Percentiles rank a stretch among this genome's conserved stretches.
These are phyloP conservation scores for Malus hybrid DNA, from an alignment of 331 rosid species.

Conservation along the genomic window DNA sequence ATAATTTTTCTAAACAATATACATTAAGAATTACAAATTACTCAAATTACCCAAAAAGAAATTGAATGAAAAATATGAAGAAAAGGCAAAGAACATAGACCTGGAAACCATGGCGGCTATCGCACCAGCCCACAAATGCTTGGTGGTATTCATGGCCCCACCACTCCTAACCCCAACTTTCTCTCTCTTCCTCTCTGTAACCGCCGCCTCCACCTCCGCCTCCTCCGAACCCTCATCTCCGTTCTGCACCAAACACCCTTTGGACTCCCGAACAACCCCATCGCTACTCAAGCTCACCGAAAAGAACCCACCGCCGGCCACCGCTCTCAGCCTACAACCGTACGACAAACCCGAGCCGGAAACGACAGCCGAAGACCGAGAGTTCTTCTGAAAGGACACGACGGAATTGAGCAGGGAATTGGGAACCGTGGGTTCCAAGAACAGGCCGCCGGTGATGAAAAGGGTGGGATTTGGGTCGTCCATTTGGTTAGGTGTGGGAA, in stretches of 20 bases:
- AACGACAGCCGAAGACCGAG: constrained; percentile 8
- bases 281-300: constrained; percentile 60
- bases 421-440: constrained; percentile 55
- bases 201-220: constrained; percentile 18
- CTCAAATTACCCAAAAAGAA: neutral
- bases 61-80: neutral
- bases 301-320: constrained; percentile 37
- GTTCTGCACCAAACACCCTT: constrained; percentile 31
- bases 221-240: constrained; percentile 43
- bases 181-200: constrained; percentile 27
- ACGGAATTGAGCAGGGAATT: constrained; percentile 43
- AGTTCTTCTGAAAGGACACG: constrained; percentile 21
- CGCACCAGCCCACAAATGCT: constrained; percentile 96
- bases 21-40: too few relatives aligned
- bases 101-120: constrained; percentile 98
- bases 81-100: constrained; percentile 20
- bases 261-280: constrained; percentile 39
- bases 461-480: constrained; percentile 16
- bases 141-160: constrained; percentile 73
- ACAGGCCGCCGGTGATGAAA: constrained; percentile 50
- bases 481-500: neutral
- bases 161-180: constrained; percentile 38
- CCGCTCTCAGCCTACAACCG: constrained; percentile 5
- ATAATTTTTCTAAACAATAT: neutral
- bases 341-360: constrained; percentile 27